phyloP scores from a whole-genome alignment of 345 rosid genomes.

The Populus simonii region DNA sequence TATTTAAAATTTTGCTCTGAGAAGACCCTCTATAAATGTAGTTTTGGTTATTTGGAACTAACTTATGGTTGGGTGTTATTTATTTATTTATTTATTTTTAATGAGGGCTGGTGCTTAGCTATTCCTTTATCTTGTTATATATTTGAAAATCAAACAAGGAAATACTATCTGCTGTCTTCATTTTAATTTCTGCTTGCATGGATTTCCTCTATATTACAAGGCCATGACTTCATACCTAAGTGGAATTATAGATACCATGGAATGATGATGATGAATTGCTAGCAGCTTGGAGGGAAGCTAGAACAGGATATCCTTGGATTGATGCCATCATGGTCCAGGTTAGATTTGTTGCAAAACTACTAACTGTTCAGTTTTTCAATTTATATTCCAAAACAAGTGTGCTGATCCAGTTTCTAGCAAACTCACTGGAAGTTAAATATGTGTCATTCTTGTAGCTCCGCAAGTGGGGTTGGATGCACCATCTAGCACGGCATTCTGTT shows the following conservation, averaged over 20 bases:
- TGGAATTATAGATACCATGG: constrained; percentile 83
- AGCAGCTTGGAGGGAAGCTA: constrained; percentile 87
- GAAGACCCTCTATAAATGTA: neutral
- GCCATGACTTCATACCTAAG: constrained; percentile 4
- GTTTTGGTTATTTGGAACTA: neutral
- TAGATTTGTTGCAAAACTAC: constrained; percentile 23
- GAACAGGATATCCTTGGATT: constrained; percentile 96
- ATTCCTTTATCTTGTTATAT: neutral
- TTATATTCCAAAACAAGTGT: neutral
- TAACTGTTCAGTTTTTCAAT: neutral
- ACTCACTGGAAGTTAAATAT: constrained; percentile 1
- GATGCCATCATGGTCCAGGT: constrained; percentile 99
- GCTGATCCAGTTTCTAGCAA: neutral
- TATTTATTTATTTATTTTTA: neutral
- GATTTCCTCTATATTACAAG: neutral
- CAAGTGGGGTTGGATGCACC: constrained; percentile 99
- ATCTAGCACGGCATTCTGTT: constrained; percentile 84
- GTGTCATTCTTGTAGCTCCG: constrained; percentile 49
- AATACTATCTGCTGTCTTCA: neutral
- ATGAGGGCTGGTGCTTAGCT: no score
- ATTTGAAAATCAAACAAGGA: constrained; percentile 1
- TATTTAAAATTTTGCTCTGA: no score
- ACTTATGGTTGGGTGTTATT: neutral
- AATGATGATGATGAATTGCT: constrained; percentile 59
- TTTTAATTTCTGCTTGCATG: neutral